Conservation (phyloP, 331 rosid genomes). For the Malus hybrid region DNA sequence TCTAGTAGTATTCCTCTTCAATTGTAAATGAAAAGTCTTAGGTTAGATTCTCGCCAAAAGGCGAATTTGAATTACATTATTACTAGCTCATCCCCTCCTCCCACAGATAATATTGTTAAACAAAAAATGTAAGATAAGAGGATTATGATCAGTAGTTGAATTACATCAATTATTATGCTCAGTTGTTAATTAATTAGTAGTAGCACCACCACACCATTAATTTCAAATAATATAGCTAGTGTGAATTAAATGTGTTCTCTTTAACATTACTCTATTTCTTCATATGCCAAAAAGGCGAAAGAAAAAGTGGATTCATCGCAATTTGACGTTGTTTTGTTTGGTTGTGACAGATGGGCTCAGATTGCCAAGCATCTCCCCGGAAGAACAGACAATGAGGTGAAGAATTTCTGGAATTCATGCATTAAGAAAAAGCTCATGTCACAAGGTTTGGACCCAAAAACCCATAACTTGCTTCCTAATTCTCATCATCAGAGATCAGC, state of each 20-base stretch:
- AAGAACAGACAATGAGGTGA: constrained; percentile 83
- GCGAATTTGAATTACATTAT: no score
- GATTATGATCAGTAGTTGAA: not conserved
- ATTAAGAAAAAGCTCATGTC: constrained; percentile 66
- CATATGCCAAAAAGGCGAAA: not conserved
- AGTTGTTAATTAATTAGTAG: not conserved
- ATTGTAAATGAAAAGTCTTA: no score
- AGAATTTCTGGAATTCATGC: constrained; percentile 86
- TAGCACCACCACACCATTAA: not conserved
- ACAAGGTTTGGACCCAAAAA: constrained; percentile 75
- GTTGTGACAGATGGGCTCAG: constrained; percentile 59
- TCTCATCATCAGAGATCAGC: constrained; percentile 12
- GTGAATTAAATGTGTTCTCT: not conserved
- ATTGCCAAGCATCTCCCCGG: constrained; percentile 83
- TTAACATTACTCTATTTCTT: not conserved
- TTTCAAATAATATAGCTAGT: no score
- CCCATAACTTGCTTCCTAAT: constrained; percentile 51
- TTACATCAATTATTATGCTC: not conserved
- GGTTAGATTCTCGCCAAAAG: no score
- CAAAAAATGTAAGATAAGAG: not conserved
- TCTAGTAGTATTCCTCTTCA: no score
- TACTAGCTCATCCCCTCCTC: no score
- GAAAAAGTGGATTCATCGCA: not conserved
- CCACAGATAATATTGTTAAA: no score
- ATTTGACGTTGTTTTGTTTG: not conserved